Base-by-base conservation (phyloP, 306 rosid species). In the Herpetospermum pedunculosum region DNA sequence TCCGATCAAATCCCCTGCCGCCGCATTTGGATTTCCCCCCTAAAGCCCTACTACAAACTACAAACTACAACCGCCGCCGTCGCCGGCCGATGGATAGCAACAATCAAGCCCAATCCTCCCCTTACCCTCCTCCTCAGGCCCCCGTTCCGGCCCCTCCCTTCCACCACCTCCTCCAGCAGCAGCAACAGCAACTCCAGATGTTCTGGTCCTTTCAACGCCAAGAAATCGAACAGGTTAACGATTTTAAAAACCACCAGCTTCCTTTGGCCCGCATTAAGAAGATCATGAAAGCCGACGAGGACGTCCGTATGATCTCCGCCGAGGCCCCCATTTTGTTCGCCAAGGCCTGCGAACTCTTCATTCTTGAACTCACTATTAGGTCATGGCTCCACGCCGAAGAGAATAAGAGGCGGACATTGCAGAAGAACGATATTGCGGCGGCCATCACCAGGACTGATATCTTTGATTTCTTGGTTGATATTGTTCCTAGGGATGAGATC, bases 351-450 rank as follows among this genome's bases (percentile, higher is more conserved):
- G 97, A 94, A 87, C 98, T 94, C 80, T 94, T 94, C 92, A 94
- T 94, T 82, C 98, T 94, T 57, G 98, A 94, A 70, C 98, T 94
- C 77, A 94, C 98, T 2, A 94, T 94, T 68, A 84, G 98, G 35
- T 94, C 98, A 7, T 94, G 98, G 98, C 92, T 94, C 63, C 98
- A 94, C 81, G 98, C 98, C 47, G 98, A 94, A 80, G 98, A 94
- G 86, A 94, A 94, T 86, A 94, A 94, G 82, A 81, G 99, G 50
- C 80, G 99, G 2, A 94, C 99, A 0, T 82, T 94, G 8, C 99
- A 94, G 92, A 94, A 94, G 81, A 94, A 94, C 52, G 99, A 91
- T 70, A 91, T 91, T 47, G 97, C 97, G 28, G 99, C 97, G 6
- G 96, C 99, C 2, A 87, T 91, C 5, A 91, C 97, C 5, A 74